Evolutionary conservation across 441 rosid genomes (phyloP).

Genomic region (Breynia disticha): DNA sequence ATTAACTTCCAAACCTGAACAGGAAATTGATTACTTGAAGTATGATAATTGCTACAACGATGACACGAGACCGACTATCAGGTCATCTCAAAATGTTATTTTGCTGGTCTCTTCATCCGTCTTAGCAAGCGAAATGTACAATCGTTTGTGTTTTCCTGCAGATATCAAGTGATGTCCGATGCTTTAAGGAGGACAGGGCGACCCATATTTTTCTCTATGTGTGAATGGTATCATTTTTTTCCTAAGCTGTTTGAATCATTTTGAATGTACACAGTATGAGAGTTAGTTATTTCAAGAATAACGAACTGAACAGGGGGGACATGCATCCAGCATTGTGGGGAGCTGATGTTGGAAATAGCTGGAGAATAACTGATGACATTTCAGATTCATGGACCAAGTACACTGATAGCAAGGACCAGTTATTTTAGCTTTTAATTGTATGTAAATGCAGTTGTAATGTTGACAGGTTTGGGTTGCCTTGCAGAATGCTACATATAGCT

Average conservation of each 20-base stretch:
- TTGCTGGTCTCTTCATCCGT: background rate
- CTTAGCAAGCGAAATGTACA: too few relatives aligned
- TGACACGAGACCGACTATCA: slow-evolving; percentile 25
- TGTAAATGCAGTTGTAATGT: too few relatives aligned
- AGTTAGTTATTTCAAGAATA: background rate
- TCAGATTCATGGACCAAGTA: slow-evolving; percentile 37
- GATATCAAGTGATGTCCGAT: slow-evolving; percentile 6
- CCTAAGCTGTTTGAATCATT: background rate
- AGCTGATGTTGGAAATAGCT: slow-evolving; percentile 29
- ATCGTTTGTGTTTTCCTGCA: background rate
- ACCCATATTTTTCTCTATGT: slow-evolving; percentile 9
- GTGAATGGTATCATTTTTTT: slow-evolving; percentile 9
- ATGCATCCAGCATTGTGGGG: slow-evolving; percentile 41
- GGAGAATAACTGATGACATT: slow-evolving; percentile 44
- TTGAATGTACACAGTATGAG: background rate
- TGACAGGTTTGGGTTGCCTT: background rate
- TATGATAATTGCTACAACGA: slow-evolving; percentile 35
- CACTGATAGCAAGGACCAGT: too few relatives aligned
- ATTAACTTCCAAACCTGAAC: slow-evolving; percentile 6
- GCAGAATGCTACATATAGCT: slow-evolving; percentile 8
- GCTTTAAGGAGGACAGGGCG: slow-evolving; percentile 7
- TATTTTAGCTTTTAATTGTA: too few relatives aligned
- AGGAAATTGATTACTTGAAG: slow-evolving; percentile 49
- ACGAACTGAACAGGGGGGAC: slow-evolving; percentile 24
- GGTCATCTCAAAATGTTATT: slow-evolving; percentile 14